Conservation (phyloP, 2,329 filamentous ascomycete genomes). For the Cytospora chrysosperma region DNA sequence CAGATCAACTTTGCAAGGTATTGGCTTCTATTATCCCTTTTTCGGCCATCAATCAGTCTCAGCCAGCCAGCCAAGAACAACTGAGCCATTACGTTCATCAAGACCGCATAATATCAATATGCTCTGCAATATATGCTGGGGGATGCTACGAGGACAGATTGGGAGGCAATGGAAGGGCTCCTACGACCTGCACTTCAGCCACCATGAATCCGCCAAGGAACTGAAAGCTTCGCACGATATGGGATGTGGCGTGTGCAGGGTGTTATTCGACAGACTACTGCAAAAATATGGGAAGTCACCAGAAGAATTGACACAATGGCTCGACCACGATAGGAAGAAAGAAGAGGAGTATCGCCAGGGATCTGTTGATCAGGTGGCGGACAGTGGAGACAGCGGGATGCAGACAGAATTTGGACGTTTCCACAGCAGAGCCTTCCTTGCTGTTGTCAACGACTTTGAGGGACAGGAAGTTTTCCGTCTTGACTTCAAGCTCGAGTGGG, state of each 20-base stretch:
- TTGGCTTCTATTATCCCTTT: too few relatives aligned
- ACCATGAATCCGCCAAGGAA: not conserved
- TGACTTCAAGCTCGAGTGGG: not conserved
- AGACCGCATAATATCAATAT: not conserved
- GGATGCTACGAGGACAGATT: conserved; percentile 3
- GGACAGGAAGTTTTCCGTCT: not conserved
- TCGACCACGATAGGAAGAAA: too few relatives aligned
- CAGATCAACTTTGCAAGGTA: too few relatives aligned
- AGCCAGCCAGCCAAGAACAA: too few relatives aligned
- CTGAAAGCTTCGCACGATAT: not conserved
- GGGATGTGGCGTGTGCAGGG: not conserved
- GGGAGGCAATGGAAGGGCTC: conserved; percentile 2
- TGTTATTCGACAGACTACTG: not conserved
- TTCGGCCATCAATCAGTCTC: too few relatives aligned
- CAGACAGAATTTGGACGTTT: not conserved
- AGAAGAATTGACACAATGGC: too few relatives aligned
- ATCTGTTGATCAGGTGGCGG: too few relatives aligned
- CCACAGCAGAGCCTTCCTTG: not conserved
- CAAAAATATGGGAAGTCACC: too few relatives aligned
- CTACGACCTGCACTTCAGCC: not conserved
- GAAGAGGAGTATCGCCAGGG: too few relatives aligned
- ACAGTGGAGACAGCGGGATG: not conserved
- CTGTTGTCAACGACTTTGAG: not conserved
- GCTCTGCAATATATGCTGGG: conserved; percentile 4
- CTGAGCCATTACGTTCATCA: too few relatives aligned